Conservation (phyloP, 2,329 filamentous ascomycete genomes). For the Paecilomyces fulvus region DNA sequence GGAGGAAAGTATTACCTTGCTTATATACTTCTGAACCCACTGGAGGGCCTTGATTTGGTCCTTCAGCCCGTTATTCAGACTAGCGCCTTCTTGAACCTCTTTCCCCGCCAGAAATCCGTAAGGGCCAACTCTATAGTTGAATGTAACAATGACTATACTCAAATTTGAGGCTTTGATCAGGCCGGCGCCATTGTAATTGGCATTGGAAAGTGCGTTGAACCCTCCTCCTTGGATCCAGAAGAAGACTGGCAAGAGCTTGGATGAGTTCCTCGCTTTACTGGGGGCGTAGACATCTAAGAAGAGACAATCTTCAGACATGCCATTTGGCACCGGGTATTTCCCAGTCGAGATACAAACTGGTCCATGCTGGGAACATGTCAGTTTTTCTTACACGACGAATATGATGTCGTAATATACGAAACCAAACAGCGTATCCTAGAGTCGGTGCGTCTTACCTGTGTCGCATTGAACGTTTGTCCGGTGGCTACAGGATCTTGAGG, state of each 20-base stretch:
- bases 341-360: constrained; percentile 58
- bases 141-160: constrained; percentile 59
- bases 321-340: constrained; percentile 51
- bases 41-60: constrained; percentile 62
- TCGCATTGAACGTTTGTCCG: constrained; percentile 44
- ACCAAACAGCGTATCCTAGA: not conserved
- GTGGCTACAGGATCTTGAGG: constrained; percentile 53
- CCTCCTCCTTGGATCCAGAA: constrained; percentile 56
- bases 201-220: constrained; percentile 51
- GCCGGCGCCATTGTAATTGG: constrained; percentile 53
- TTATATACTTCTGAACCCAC: constrained; percentile 54
- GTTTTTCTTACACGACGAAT: not conserved
- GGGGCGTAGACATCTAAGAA: constrained; percentile 36
- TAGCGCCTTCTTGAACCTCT: constrained; percentile 43
- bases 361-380: constrained; percentile 24
- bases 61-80: constrained; percentile 59
- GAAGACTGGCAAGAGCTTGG: constrained; percentile 55
- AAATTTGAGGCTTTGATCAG: constrained; percentile 52
- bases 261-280: constrained; percentile 14
- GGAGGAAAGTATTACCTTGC: constrained; percentile 19
- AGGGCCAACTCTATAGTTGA: constrained; percentile 69
- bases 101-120: constrained; percentile 62
- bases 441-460: constrained; percentile 34
- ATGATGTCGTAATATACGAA: not conserved
- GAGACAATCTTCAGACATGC: constrained; percentile 37